These are phyloP conservation scores for Gossypium bickii DNA, from an alignment of 345 rosid species.

Conservation along the genomic window DNA sequence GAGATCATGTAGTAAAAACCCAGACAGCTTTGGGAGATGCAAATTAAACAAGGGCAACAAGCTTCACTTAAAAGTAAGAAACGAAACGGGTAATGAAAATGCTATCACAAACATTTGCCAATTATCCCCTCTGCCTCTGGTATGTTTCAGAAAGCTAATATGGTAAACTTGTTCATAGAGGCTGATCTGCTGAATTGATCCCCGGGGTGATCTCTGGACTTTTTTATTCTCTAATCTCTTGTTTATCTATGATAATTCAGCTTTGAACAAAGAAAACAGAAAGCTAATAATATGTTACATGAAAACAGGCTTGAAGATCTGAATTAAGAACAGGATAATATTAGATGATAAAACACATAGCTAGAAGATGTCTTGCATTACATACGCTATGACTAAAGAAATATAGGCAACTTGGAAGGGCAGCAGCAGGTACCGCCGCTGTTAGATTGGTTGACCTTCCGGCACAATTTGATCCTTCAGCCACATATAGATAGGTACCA, in stretches of 20 bases:
- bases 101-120: neutral
- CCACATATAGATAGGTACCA: slow-evolving; percentile 98
- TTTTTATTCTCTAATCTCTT: too few relatives aligned
- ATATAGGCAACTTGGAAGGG: neutral
- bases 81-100: neutral
- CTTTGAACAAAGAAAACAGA: too few relatives aligned
- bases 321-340: neutral
- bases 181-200: too few relatives aligned
- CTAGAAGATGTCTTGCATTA: neutral
- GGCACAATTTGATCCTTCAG: slow-evolving; percentile 83
- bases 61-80: neutral
- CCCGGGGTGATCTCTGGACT: too few relatives aligned
- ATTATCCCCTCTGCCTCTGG: neutral
- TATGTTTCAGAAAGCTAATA: neutral
- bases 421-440: neutral
- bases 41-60: neutral
- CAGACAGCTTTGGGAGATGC: too few relatives aligned
- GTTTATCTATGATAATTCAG: too few relatives aligned
- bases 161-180: neutral
- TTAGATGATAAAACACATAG: neutral
- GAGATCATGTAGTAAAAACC: too few relatives aligned
- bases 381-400: neutral
- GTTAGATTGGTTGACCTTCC: slow-evolving; percentile 67
- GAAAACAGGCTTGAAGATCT: neutral
- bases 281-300: too few relatives aligned